phyloP scores from a whole-genome alignment of 2,329 filamentous ascomycete genomes.

The Neofusicoccum cordaticola region DNA sequence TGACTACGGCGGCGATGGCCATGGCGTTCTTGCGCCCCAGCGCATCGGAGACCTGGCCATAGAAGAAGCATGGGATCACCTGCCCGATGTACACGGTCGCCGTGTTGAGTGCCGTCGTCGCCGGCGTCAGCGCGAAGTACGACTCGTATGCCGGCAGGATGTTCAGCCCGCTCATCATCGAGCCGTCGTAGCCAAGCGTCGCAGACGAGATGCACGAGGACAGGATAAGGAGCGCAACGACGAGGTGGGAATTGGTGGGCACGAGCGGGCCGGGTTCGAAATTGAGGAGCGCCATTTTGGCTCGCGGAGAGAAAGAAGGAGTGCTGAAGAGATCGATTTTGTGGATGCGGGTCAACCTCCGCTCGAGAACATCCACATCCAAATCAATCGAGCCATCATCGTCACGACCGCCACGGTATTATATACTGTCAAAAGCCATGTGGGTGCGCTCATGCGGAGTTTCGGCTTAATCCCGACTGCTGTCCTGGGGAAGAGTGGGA shows the following conservation, averaged over 20 bases:
- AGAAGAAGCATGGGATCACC: conserved; percentile 45
- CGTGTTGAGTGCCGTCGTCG: conserved; percentile 55
- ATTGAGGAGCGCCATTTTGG: neutral
- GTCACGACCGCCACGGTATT: neutral
- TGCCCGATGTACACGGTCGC: conserved; percentile 55
- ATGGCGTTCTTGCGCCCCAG: conserved; percentile 46
- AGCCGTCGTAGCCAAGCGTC: conserved; percentile 39
- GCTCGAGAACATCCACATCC: neutral
- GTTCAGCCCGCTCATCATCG: conserved; percentile 57
- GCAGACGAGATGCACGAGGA: conserved; percentile 3
- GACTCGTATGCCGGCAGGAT: conserved; percentile 56
- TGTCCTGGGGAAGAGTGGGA: conserved; percentile 1
- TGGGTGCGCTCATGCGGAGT: no score
- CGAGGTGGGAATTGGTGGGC: neutral
- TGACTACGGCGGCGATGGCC: conserved; percentile 42
- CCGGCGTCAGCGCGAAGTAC: conserved; percentile 55
- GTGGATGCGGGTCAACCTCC: no score
- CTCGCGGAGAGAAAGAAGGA: no score
- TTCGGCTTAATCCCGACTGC: no score
- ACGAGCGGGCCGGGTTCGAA: neutral
- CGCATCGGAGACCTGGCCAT: conserved; percentile 43
- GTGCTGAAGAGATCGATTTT: no score
- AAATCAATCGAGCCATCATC: no score
- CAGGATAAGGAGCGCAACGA: neutral
- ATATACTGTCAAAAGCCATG: neutral